Percentiles rank a stretch among this genome's conserved stretches.
These are phyloP conservation scores for Chrysochromulina tobinii DNA, from an alignment of 78 protist genomes.

Conservation along the genomic window DNA sequence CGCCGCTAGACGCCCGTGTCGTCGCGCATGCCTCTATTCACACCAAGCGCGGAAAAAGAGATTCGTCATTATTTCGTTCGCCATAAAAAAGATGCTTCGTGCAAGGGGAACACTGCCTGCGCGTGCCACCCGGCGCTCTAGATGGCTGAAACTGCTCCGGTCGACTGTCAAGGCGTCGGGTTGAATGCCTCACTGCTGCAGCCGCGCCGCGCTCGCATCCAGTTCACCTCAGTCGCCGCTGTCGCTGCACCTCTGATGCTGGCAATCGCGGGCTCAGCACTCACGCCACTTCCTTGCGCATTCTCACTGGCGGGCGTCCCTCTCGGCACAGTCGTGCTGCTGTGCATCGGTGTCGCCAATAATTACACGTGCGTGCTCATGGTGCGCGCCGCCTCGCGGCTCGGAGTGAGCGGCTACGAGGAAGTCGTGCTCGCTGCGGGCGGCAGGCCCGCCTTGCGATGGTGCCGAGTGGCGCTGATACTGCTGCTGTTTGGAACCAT, in stretches of 20 bases:
- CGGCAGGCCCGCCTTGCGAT: background rate
- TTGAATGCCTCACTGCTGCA: too few relatives aligned
- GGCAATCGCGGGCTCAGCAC: background rate
- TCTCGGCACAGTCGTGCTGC: background rate
- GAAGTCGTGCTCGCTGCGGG: background rate
- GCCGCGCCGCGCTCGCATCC: too few relatives aligned
- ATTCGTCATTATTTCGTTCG: too few relatives aligned
- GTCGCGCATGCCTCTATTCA: too few relatives aligned
- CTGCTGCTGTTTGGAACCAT: background rate
- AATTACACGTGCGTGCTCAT: background rate
- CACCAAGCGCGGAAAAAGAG: too few relatives aligned
- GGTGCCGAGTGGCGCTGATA: background rate
- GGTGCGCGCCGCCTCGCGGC: slow-evolving; percentile 8
- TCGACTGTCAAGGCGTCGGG: too few relatives aligned
- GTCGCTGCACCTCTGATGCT: background rate
- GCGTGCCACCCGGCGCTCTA: too few relatives aligned
- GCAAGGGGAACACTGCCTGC: too few relatives aligned
- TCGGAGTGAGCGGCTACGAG: background rate
- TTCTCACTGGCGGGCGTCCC: background rate
- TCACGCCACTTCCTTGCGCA: background rate
- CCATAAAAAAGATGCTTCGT: too few relatives aligned
- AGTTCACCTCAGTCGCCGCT: too few relatives aligned
- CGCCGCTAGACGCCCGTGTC: too few relatives aligned
- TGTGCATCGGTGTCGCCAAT: background rate
- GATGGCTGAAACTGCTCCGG: too few relatives aligned